phyloP scores from a whole-genome alignment of 495 filamentous ascomycete genomes.

The Aspergillus ellipticus region DNA sequence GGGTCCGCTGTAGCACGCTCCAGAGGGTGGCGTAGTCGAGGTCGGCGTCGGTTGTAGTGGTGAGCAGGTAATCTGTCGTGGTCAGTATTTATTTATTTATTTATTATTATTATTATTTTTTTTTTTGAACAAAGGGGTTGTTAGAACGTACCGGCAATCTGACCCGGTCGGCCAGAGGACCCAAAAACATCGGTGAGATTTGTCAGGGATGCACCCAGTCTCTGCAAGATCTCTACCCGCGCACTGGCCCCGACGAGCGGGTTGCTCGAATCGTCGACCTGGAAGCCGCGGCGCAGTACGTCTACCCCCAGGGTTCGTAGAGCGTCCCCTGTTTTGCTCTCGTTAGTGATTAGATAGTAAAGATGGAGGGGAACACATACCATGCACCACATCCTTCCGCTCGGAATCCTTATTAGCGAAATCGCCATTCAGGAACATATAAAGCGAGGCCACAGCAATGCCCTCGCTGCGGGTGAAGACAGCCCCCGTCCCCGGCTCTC shows the following conservation, averaged over 20 bases:
- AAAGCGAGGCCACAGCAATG: slow-evolving; percentile 54
- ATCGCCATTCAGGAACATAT: slow-evolving; percentile 54
- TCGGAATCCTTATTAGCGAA: slow-evolving; percentile 28
- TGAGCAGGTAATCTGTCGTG: slow-evolving; percentile 46
- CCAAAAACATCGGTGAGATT: slow-evolving; percentile 49
- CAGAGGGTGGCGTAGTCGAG: slow-evolving; percentile 42
- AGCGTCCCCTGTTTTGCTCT: slow-evolving; percentile 14
- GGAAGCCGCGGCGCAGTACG: slow-evolving; percentile 28
- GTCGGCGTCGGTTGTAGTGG: slow-evolving; percentile 13
- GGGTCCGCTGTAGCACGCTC: slow-evolving; percentile 46
- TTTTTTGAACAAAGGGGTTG: too few relatives aligned
- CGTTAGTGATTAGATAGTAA: not conserved
- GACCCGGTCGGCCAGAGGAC: slow-evolving; percentile 45
- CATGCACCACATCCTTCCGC: slow-evolving; percentile 25
- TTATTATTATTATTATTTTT: too few relatives aligned
- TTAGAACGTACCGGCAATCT: slow-evolving; percentile 53
- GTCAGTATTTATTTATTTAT: too few relatives aligned
- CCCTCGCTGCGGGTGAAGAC: slow-evolving; percentile 54
- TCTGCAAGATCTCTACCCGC: slow-evolving; percentile 44
- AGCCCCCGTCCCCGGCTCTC: slow-evolving; percentile 45
- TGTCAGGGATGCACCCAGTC: slow-evolving; percentile 45
- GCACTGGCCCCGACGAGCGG: slow-evolving; percentile 50
- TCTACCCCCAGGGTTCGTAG: slow-evolving; percentile 16
- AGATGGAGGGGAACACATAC: slow-evolving; percentile 12
- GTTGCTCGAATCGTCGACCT: slow-evolving; percentile 43